phyloP scores from a whole-genome alignment of 306 rosid genomes.

The Oemleria cerasiformis region DNA sequence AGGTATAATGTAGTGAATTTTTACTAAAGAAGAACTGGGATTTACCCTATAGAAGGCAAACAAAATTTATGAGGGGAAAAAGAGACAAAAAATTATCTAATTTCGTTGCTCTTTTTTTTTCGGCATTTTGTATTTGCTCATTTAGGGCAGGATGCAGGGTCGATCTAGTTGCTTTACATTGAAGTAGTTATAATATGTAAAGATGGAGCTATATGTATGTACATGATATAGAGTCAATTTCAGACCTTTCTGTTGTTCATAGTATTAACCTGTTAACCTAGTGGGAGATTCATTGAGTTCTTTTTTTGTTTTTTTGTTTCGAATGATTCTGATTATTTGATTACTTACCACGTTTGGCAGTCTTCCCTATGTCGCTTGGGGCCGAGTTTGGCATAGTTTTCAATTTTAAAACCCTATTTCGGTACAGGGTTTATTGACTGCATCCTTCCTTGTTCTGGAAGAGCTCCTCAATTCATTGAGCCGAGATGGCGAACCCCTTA shows the following conservation, averaged over 20 bases:
- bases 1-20: slow-evolving; percentile 47
- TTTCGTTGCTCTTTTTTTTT: slow-evolving; percentile 17
- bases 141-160: slow-evolving; percentile 32
- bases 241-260: background rate
- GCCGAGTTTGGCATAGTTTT: slow-evolving; percentile 37
- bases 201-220: slow-evolving; percentile 36
- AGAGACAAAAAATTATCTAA: slow-evolving; percentile 11
- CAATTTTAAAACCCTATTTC: slow-evolving; percentile 32
- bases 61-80: background rate
- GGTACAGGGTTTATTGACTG: slow-evolving; percentile 32
- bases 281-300: slow-evolving; percentile 8
- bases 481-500: slow-evolving; percentile 28
- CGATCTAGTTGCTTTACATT: slow-evolving; percentile 29
- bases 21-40: slow-evolving; percentile 45
- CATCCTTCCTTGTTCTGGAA: slow-evolving; percentile 41
- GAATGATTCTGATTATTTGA: slow-evolving; percentile 43
- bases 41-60: slow-evolving; percentile 24
- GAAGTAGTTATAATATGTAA: slow-evolving; percentile 41
- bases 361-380: slow-evolving; percentile 62
- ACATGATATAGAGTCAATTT: slow-evolving; percentile 39
- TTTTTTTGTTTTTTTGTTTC: background rate
- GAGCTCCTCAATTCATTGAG: slow-evolving; percentile 24
- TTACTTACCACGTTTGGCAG: slow-evolving; percentile 52
- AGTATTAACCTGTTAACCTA: slow-evolving; percentile 1
- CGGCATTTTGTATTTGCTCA: slow-evolving; percentile 14